Conservation (phyloP, 768 basidiomycete genomes). For the Lactarius trivialis region DNA sequence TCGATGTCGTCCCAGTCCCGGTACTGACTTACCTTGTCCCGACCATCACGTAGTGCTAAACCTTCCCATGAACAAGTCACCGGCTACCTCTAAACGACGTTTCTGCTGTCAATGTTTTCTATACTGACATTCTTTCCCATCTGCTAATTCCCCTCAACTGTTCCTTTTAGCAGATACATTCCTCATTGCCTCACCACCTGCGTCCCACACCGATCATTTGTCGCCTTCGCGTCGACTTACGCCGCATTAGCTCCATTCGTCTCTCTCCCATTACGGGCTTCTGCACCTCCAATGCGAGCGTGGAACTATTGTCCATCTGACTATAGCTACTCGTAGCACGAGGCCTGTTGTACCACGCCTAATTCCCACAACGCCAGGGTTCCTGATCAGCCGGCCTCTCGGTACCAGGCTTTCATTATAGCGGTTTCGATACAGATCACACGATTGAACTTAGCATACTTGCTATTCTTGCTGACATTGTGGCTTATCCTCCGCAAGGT, state of each 20-base stretch:
- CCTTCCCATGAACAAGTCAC: not conserved
- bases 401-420: not conserved
- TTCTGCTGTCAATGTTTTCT: not conserved
- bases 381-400: not conserved
- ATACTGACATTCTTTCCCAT: conserved; percentile 10
- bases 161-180: not conserved
- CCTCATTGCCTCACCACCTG: not conserved
- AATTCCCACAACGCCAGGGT: not conserved
- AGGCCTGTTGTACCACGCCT: not conserved
- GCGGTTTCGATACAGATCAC: not conserved
- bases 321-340: conserved; percentile 8
- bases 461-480: not conserved
- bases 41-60: not conserved
- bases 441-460: not conserved
- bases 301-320: not conserved
- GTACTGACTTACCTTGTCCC: not conserved
- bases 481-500: not conserved
- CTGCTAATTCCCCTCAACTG: not conserved
- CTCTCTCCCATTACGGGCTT: not conserved
- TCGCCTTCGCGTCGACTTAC: conserved; percentile 2
- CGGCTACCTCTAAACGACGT: not conserved
- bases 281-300: not conserved
- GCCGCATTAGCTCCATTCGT: conserved; percentile 10
- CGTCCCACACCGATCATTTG: conserved; percentile 4
- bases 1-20: not conserved